Base-by-base conservation (phyloP, 2,329 filamentous ascomycete genomes). In the Trichoderma sp. region DNA sequence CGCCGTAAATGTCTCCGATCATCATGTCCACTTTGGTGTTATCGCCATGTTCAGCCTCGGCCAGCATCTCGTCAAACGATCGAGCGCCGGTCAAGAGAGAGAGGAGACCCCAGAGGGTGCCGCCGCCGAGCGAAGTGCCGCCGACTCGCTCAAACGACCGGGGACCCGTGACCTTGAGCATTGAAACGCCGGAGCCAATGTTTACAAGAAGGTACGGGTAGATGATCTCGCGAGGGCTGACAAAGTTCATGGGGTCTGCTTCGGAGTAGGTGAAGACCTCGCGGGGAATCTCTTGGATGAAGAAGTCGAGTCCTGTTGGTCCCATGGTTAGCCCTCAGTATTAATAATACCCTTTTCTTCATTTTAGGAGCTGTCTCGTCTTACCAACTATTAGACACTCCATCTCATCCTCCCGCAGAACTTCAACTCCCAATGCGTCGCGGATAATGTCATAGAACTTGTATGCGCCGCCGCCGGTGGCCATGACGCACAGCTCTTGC, bases 161-260 rank as follows among this genome's bases (percentile, higher is more conserved):
- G 0, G 93, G 94, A 0, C 94, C 94, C 0, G 92, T 96, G 8
- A 99, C 95, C 78, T 98, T 98, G 79, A 99, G 90, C 87, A 99
- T 97, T 50, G 91, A 95, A 5, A 99, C 95, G 61, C 95, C 95
- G 8, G 94, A 97, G 54, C 95, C 95, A 73, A 99, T 99, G 80
- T 99, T 99, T 75, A 99, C 95, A 34, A 99, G 89, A 52, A 99
- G 89, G 77, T 99, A 99, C 2, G 95, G 95, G 78, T 99, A 98
- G 69, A 97, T 93, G 72, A 83, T 82, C 72, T 94, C 89, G n/a
- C 89, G 84, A 1, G 93, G 89, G 69, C 90, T 87, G 72, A 90
- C 89, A 76, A 97, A 98, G 75, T 92, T 88, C 91, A 97, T 97
- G 5, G 94, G 93, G 73, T 95, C 90, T 37, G 87, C 87, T 78